A percentile compares a stretch with the other conserved stretches of the same genome.
phyloP scores from a whole-genome alignment of 352 stramenopile species.

The Plasmopara muralis region DNA sequence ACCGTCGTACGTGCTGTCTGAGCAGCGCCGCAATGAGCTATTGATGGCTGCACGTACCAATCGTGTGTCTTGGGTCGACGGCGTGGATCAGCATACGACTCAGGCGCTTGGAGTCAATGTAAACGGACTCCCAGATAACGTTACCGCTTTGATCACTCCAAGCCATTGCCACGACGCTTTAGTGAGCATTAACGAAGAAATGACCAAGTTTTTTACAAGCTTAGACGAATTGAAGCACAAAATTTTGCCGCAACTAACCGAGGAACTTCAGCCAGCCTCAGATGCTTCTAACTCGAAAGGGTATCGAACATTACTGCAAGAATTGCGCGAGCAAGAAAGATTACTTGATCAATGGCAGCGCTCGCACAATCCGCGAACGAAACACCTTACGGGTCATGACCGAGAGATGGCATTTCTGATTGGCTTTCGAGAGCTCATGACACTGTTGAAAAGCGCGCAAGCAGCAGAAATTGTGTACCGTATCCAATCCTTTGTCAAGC shows the following conservation, averaged over 20 bases:
- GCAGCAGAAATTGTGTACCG: conserved; percentile 70
- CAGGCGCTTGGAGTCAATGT: background rate
- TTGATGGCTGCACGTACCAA: conserved; percentile 63
- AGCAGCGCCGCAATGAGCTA: conserved; percentile 64
- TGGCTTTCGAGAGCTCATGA: conserved; percentile 52
- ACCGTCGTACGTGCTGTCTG: conserved; percentile 52
- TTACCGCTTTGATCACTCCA: conserved; percentile 8
- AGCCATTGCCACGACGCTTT: conserved; percentile 40
- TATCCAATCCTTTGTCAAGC: conserved; percentile 72
- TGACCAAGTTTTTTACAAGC: conserved; percentile 26
- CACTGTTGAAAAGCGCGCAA: conserved; percentile 49
- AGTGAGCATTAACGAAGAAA: conserved; percentile 32
- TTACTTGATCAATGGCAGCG: conserved; percentile 39
- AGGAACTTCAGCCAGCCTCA: background rate
- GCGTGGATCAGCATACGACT: conserved; percentile 20
- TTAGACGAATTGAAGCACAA: conserved; percentile 39
- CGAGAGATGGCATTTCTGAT: conserved; percentile 55
- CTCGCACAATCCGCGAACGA: conserved; percentile 26
- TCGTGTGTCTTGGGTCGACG: conserved; percentile 68
- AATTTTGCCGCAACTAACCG: conserved; percentile 27
- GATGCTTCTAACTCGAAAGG: background rate
- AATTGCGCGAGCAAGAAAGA: conserved; percentile 32
- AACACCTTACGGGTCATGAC: conserved; percentile 31
- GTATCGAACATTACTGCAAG: conserved; percentile 43
- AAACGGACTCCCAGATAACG: background rate